phyloP scores from a whole-genome alignment of 78 protist genomes.

The Dictyostelium citrinum region DNA sequence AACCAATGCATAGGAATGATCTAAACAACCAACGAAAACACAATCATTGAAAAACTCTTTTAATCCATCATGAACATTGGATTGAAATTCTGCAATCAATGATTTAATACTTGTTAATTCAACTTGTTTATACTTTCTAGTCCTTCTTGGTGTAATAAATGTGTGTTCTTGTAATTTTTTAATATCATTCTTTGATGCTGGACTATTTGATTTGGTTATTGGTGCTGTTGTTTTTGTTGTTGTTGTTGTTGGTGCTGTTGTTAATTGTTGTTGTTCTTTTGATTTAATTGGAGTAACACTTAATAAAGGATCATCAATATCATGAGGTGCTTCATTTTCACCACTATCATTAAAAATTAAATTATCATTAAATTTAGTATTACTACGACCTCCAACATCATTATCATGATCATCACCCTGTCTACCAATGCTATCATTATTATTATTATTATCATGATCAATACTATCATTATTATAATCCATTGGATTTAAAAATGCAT shows the following conservation, averaged over 20 bases:
- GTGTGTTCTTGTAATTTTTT: not conserved
- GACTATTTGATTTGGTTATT: not conserved
- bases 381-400: not conserved
- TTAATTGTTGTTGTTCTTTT: not conserved
- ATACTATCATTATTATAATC: not conserved
- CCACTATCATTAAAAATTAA: not conserved
- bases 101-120: conserved; percentile 46
- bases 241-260: not conserved
- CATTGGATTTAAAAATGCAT: conserved; percentile 25
- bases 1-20: conserved; percentile 34
- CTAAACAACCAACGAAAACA: conserved; percentile 80
- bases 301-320: conserved; percentile 1
- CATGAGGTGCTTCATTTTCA: not conserved
- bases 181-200: not conserved
- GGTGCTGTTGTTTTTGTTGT: not conserved
- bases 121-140: conserved; percentile 51
- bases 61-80: conserved; percentile 28
- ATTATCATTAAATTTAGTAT: not conserved
- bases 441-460: not conserved
- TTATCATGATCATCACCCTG: not conserved
- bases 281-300: not conserved
- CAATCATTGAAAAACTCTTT: conserved; percentile 39
- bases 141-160: conserved; percentile 14
- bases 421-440: not conserved
- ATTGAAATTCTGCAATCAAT: not conserved